These are phyloP conservation scores for Fagopyrum tataricum DNA, from an alignment of 148 eudicot species.

Conservation along the genomic window DNA sequence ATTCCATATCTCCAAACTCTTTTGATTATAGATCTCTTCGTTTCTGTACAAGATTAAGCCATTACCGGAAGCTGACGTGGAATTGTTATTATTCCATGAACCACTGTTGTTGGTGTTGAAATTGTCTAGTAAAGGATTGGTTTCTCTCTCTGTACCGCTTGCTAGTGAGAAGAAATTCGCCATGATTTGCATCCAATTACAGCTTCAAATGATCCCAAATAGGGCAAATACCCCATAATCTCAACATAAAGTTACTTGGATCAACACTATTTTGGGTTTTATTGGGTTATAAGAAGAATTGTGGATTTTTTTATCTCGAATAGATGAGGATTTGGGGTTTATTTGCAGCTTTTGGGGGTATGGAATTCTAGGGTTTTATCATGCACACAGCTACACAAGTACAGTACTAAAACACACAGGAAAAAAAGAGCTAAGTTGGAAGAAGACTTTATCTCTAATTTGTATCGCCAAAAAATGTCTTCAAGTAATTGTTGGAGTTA, in stretches of 20 bases:
- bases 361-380: constrained; percentile 5
- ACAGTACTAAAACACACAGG: not conserved
- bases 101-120: constrained; percentile 8
- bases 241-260: not conserved
- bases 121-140: constrained; percentile 3
- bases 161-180: constrained; percentile 65
- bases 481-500: not conserved
- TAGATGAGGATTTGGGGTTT: not conserved
- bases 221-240: constrained; percentile 23
- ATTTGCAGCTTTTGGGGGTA: not conserved
- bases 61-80: not conserved
- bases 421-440: not conserved
- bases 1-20: constrained; percentile 84
- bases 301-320: not conserved
- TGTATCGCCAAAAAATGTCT: not conserved
- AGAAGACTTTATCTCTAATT: not conserved
- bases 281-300: not conserved
- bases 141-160: constrained; percentile 4
- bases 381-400: not conserved
- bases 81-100: not conserved
- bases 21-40: constrained; percentile 55
- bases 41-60: constrained; percentile 24
- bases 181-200: constrained; percentile 26
- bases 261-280: not conserved
- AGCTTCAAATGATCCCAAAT: constrained; percentile 7